Evolutionary conservation across 495 filamentous ascomycete species (phyloP).

Genomic region (Penicillium flavigenum): DNA sequence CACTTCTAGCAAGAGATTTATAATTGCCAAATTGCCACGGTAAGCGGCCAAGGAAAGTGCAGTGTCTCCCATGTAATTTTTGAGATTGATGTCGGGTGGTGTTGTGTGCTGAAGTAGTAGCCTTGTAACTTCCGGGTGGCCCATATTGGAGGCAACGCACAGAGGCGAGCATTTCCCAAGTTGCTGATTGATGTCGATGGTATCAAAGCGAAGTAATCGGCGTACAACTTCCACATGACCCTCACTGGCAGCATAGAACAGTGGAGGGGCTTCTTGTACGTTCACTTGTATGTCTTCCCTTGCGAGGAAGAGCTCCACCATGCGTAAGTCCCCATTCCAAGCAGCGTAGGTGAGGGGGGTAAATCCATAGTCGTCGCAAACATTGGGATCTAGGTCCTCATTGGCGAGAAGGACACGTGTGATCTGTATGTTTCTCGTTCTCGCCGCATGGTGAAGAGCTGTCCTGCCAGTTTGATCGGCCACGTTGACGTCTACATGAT

Average conservation of each 20-base stretch:
- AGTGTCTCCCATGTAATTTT: conserved; percentile 9
- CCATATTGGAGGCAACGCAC: conserved; percentile 8
- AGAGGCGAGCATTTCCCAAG: conserved; percentile 8
- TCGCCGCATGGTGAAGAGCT: conserved; percentile 6
- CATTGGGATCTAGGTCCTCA: conserved; percentile 10
- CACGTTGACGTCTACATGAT: conserved; percentile 11
- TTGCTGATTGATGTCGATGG: conserved; percentile 7
- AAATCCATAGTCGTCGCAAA: conserved; percentile 1
- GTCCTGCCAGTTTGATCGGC: conserved; percentile 2
- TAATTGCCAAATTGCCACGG: conserved; percentile 4
- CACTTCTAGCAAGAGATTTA: conserved; percentile 10
- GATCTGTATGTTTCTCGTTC: conserved; percentile 6
- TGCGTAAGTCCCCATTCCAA: conserved; percentile 8
- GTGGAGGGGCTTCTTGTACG: conserved; percentile 4
- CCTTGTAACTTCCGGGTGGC: conserved; percentile 10
- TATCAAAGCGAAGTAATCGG: conserved; percentile 12
- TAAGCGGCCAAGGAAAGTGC: conserved; percentile 13
- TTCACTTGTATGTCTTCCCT: conserved; percentile 15
- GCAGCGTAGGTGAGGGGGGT: conserved; percentile 10
- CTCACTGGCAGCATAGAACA: conserved; percentile 12
- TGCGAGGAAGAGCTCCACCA: conserved; percentile 11
- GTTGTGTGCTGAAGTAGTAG: conserved; percentile 7
- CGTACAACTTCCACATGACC: conserved; percentile 11
- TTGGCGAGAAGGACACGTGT: conserved; percentile 4
- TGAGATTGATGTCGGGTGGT: conserved; percentile 10